A percentile compares a stretch with the other conserved stretches of the same genome.
Conservation (phyloP, 805 yeast genomes). For the Kregervanrija pseudodelftensis region DNA sequence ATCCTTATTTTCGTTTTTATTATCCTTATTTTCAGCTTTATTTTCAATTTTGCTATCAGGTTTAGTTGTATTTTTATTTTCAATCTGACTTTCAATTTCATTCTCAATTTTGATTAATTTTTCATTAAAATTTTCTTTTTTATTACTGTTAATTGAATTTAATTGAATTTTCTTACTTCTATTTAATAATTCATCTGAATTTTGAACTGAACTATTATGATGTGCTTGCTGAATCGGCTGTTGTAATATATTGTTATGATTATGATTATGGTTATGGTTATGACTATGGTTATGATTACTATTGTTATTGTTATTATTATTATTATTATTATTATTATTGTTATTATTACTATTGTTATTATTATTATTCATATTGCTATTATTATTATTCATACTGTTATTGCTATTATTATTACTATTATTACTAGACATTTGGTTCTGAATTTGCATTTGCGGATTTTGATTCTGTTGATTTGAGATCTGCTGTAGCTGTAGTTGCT, state of each 20-base stretch:
- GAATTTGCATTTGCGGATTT: conserved; percentile 17
- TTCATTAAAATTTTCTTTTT: too few species aligned
- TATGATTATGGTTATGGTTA: neutral
- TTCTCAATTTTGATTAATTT: too few species aligned
- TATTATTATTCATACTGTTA: conserved; percentile 5
- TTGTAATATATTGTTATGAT: too few species aligned
- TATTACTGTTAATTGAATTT: too few species aligned
- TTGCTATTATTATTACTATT: neutral
- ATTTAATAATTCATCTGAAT: too few species aligned
- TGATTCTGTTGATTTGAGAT: conserved; percentile 1
- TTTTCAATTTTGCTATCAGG: too few species aligned
- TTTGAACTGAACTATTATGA: neutral
- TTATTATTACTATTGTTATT: neutral
- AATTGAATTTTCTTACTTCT: too few species aligned
- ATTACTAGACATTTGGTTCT: conserved; percentile 6
- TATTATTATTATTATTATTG: conserved; percentile 6
- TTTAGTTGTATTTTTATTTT: too few species aligned
- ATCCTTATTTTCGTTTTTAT: too few species aligned
- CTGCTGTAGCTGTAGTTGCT: conserved; percentile 10
- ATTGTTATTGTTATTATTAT: conserved; percentile 1
- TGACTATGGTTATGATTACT: neutral
- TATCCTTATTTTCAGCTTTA: too few species aligned
- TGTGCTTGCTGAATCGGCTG: neutral
- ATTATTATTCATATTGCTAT: too few species aligned
- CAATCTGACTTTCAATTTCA: too few species aligned